Conservation (phyloP, 768 basidiomycete genomes). For the Clavulina sp. region DNA sequence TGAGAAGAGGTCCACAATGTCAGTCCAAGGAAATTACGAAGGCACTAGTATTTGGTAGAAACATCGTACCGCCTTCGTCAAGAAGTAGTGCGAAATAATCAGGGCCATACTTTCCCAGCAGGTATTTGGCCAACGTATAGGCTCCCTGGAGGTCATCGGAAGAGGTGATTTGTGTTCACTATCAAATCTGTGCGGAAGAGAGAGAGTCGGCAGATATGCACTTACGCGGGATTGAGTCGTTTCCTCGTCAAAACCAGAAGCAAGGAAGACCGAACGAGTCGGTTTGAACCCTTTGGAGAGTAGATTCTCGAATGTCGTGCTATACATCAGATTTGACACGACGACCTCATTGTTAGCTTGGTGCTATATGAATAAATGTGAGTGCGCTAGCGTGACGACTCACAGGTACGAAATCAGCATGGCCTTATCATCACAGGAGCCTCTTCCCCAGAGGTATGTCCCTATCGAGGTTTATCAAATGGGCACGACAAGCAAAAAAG, state of each 20-base stretch:
- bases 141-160: conserved; percentile 31
- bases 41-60: not conserved
- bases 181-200: not conserved
- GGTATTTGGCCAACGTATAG: conserved; percentile 20
- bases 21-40: conserved; percentile 1
- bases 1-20: no score
- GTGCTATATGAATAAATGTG: not conserved
- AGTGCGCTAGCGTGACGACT: not conserved
- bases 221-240: conserved; percentile 32
- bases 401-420: not conserved
- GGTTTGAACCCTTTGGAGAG: conserved; percentile 47
- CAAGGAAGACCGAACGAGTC: conserved; percentile 38
- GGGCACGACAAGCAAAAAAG: no score
- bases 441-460: no score
- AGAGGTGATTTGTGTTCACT: conserved; percentile 5
- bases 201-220: no score
- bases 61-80: conserved; percentile 73
- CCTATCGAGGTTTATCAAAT: no score
- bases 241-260: conserved; percentile 69
- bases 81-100: conserved; percentile 61
- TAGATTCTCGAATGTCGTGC: conserved; percentile 44
- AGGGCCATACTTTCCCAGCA: conserved; percentile 48
- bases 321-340: conserved; percentile 11
- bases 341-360: not conserved
- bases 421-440: not conserved